Base-by-base conservation (phyloP, 192 early-diverging fungal genomes). In the Haplosporangium gracile region DNA sequence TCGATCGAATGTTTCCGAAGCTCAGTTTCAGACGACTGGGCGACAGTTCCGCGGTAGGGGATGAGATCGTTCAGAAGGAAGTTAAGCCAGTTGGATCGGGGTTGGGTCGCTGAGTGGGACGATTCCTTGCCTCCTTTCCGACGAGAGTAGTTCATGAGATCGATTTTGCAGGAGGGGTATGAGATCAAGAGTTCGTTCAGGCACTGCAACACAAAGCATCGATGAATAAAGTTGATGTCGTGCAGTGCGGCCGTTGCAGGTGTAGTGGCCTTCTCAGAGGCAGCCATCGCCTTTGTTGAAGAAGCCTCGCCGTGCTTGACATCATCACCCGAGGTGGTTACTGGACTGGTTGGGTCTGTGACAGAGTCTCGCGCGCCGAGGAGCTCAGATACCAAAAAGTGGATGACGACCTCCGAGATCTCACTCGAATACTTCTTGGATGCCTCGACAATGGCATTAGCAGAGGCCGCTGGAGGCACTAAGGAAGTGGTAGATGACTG, bases 111-210 rank as follows among this genome's bases (percentile, higher is more conserved):
- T 73, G 88, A 89, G 42, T 76, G 76, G 1, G 85, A 75, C 22
- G 92, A 53, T 53, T 94, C 88, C 74, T 89, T 89, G 60, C 78
- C 32, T 26, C 80, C 80, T 74, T 90, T 84, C 22, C 91, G 88
- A 26, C 90, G 89, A 42, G 91, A 89, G 57, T 91, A 92, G 29
- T 92, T 89, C 68, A 95, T 93, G 3, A 96, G 81, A 76, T 95
- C 94, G 24, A 91, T 78, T 86, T 96, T 96, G 89, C 94, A 95
- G 36, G 94, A 91, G 34, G 95, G 92, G 87, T 97, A 99, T 5
- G 95, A 96, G 2, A 93, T 92, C n/a, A 97, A 88, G 9, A 99
- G 90, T 83, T 99, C 98, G 7, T 95, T 91, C 36, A 99, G 87
- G 68, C 93, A 93, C 81, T 97, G 97, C 78, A 99, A 85, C 71